A percentile compares a stretch with the other conserved stretches of the same genome.
These are phyloP conservation scores for Ascodesmis nigricans DNA, from an alignment of 495 filamentous ascomycete genomes.

Conservation along the genomic window DNA sequence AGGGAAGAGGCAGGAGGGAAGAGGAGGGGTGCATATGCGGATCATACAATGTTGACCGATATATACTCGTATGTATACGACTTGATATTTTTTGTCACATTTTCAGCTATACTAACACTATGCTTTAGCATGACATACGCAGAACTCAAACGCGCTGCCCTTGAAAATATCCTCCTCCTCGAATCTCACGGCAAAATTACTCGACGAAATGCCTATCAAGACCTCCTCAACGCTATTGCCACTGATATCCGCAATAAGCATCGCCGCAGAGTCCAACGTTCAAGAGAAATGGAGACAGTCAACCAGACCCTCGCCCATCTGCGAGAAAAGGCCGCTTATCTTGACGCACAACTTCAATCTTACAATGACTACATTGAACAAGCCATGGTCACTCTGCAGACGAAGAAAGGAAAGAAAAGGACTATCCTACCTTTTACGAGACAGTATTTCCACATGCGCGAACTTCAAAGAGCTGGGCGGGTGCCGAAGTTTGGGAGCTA, in stretches of 20 bases:
- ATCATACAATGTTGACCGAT: constrained; percentile 64
- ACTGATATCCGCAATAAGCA: constrained; percentile 95
- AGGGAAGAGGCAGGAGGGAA: constrained; percentile 38
- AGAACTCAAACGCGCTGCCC: constrained; percentile 72
- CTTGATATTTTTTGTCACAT: neutral
- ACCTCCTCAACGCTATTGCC: constrained; percentile 87
- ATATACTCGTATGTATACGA: constrained; percentile 37
- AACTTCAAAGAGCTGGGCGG: constrained; percentile 72
- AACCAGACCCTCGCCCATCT: constrained; percentile 62
- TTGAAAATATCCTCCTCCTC: constrained; percentile 82
- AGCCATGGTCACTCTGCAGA: constrained; percentile 94
- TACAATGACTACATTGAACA: constrained; percentile 99
- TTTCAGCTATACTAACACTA: constrained; percentile 5
- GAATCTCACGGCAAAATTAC: constrained; percentile 70
- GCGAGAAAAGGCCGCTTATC: constrained; percentile 73
- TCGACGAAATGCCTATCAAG: constrained; percentile 85
- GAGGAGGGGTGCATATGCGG: constrained; percentile 69
- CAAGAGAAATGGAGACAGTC: constrained; percentile 75
- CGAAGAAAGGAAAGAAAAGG: constrained; percentile 86
- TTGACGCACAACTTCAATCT: constrained; percentile 84
- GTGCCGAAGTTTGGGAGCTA: constrained; percentile 92
- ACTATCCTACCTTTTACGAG: constrained; percentile 95
- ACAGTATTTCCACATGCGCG: constrained; percentile 93
- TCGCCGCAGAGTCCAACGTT: constrained; percentile 67
- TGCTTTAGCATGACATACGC: constrained; percentile 52